Conservation (phyloP, 768 basidiomycete species). For the Hericium erinaceus region DNA sequence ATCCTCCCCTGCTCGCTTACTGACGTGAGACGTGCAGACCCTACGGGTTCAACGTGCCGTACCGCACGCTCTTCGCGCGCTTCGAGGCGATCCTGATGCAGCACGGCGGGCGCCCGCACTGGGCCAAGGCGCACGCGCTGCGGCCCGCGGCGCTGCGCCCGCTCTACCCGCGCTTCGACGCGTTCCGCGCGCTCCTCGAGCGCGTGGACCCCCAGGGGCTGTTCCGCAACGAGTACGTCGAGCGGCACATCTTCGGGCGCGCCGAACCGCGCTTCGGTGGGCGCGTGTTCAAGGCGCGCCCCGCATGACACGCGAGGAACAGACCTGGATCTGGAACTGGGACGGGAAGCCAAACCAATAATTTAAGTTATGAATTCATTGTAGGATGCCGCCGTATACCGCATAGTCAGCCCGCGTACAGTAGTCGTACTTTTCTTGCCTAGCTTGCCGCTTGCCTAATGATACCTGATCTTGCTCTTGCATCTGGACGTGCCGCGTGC, state of each 20-base stretch:
- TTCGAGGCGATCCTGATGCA: conserved; percentile 65
- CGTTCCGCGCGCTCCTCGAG: conserved; percentile 59
- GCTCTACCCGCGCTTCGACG: conserved; percentile 76
- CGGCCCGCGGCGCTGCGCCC: conserved; percentile 50
- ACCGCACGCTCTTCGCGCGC: conserved; percentile 62
- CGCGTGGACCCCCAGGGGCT: conserved; percentile 65
- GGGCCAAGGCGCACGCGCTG: conserved; percentile 87
- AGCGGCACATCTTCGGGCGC: conserved; percentile 76
- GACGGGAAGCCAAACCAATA: no score
- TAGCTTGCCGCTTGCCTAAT: no score
- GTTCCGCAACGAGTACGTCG: conserved; percentile 84
- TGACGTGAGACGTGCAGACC: conserved; percentile 43
- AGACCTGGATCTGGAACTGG: no score
- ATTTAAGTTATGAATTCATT: no score
- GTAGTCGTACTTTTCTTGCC: no score
- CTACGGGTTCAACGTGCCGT: conserved; percentile 76
- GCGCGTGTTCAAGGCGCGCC: conserved; percentile 37
- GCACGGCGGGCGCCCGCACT: conserved; percentile 83
- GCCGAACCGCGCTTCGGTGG: conserved; percentile 29
- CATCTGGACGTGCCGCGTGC: no score
- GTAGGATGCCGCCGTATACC: no score
- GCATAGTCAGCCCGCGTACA: no score
- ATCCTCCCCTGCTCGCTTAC: conserved; percentile 4
- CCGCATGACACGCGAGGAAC: not conserved
- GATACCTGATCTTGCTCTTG: no score